A percentile compares a stretch with the other conserved stretches of the same genome.
phyloP scores from a whole-genome alignment of 2,329 filamentous ascomycete species.

The Claviceps sorghi region DNA sequence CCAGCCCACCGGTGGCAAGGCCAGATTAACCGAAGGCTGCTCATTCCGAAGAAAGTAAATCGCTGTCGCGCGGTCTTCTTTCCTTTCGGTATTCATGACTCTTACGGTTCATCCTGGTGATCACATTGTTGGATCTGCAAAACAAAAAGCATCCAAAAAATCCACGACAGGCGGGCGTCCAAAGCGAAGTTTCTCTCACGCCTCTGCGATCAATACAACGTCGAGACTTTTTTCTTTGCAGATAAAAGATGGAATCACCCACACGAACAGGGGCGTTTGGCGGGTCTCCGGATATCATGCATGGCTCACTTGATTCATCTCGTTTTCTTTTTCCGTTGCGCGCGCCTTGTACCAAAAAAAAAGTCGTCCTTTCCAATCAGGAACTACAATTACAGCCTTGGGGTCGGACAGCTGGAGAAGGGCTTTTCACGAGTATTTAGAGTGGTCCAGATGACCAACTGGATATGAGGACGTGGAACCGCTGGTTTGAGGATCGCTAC shows the following conservation, averaged over 20 bases:
- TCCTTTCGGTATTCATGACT: constrained; percentile 34
- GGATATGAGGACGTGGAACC: constrained; percentile 47
- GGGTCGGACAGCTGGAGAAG: constrained; percentile 44
- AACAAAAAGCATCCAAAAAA: constrained; percentile 32
- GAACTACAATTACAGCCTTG: constrained; percentile 33
- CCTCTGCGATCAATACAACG: constrained; percentile 1
- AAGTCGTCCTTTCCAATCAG: constrained; percentile 28
- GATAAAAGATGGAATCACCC: constrained; percentile 58
- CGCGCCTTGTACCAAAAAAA: constrained; percentile 31
- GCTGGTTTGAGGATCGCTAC: constrained; percentile 48
- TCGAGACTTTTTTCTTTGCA: constrained; percentile 29
- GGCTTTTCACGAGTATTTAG: constrained; percentile 42
- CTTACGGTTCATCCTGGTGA: constrained; percentile 36
- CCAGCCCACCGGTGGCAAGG: constrained; percentile 99
- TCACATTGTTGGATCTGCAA: constrained; percentile 45
- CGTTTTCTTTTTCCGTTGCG: constrained; percentile 29
- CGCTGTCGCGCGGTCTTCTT: constrained; percentile 30
- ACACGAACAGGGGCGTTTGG: constrained; percentile 54
- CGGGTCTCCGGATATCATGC: constrained; percentile 70
- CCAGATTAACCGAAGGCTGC: constrained; percentile 97
- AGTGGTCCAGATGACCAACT: constrained; percentile 21
- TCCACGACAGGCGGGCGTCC: constrained; percentile 30
- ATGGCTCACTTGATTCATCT: constrained; percentile 39
- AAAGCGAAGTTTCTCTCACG: constrained; percentile 25
- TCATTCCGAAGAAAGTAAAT: constrained; percentile 99